Conservation (phyloP, 257 asterid species). For the Capsicum rhomboideum region DNA sequence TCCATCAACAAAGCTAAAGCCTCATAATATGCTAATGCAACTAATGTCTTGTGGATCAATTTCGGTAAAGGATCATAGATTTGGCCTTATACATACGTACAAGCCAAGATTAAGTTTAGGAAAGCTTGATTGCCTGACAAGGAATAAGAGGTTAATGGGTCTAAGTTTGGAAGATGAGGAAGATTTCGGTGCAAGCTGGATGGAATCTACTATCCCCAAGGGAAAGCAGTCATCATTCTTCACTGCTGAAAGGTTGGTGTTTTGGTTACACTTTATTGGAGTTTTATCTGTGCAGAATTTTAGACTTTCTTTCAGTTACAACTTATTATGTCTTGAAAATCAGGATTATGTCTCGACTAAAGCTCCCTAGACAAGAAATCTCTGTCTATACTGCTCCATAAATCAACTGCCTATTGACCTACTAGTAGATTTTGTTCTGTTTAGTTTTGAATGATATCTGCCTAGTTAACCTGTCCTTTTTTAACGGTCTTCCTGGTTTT, state of each 20-base stretch:
- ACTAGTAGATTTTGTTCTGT: background rate
- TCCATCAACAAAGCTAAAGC: slow-evolving; percentile 52
- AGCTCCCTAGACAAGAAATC: background rate
- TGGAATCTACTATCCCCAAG: slow-evolving; percentile 51
- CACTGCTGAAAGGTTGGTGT: slow-evolving; percentile 60
- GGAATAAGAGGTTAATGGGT: slow-evolving; percentile 58
- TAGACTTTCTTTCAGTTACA: background rate
- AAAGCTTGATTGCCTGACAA: slow-evolving; percentile 62
- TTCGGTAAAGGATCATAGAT: slow-evolving; percentile 78
- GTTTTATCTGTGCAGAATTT: background rate
- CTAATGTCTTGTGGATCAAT: slow-evolving; percentile 85
- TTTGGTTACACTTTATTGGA: background rate
- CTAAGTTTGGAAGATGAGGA: slow-evolving; percentile 70
- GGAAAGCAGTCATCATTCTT: slow-evolving; percentile 64
- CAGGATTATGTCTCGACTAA: background rate
- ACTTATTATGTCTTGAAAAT: background rate
- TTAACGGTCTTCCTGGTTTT: background rate
- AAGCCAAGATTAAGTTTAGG: slow-evolving; percentile 73
- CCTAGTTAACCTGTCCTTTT: background rate
- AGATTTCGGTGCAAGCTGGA: slow-evolving; percentile 80
- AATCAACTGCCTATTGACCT: background rate
- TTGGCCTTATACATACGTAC: slow-evolving; percentile 68
- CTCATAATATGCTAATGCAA: slow-evolving; percentile 84
- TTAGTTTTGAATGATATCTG: background rate
- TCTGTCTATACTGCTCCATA: background rate